Evolutionary conservation across 257 asterid species (phyloP).

Genomic region (Marsdenia floribunda): DNA sequence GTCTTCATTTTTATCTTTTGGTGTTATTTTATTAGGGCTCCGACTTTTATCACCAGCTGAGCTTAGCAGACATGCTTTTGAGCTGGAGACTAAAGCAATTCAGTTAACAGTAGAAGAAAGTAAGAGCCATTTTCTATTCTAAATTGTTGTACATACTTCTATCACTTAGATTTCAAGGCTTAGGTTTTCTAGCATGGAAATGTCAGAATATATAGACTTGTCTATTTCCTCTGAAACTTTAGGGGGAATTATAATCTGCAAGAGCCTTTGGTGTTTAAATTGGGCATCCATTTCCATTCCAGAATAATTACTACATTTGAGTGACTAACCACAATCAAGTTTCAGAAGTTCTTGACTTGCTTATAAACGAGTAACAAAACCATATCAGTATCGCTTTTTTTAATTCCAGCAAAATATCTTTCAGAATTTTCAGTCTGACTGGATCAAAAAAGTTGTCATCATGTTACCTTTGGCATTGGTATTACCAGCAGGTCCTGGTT

Average conservation of each 20-base stretch:
- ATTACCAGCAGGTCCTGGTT: background rate
- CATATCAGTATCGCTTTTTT: background rate
- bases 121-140: constrained; percentile 18
- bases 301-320: background rate
- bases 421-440: background rate
- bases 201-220: background rate
- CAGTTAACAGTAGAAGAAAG: constrained; percentile 74
- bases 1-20: constrained; percentile 22
- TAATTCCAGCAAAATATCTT: background rate
- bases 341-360: background rate
- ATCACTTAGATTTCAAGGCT: background rate
- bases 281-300: background rate
- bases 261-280: background rate
- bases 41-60: constrained; percentile 52
- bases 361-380: background rate
- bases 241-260: background rate
- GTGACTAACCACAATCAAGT: background rate
- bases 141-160: background rate
- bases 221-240: background rate
- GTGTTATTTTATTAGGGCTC: constrained; percentile 46
- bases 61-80: constrained; percentile 77
- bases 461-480: background rate
- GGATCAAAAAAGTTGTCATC: background rate
- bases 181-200: constrained; percentile 1
- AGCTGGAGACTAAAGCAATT: constrained; percentile 65